phyloP scores from a whole-genome alignment of 192 early-diverging fungal species.

The Diversispora epigaea region DNA sequence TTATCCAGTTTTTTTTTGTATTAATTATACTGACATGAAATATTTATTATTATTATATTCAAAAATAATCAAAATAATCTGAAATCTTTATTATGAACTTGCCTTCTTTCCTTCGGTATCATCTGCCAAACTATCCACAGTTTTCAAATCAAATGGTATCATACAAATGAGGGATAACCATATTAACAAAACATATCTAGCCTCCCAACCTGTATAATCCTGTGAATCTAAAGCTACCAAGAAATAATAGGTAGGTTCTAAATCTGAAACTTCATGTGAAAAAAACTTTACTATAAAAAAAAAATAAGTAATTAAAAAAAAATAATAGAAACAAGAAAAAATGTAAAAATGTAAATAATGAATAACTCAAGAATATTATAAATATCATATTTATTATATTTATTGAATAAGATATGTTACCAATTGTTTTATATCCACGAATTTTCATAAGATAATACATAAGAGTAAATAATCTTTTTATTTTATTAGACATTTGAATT shows the following conservation, averaged over 20 bases:
- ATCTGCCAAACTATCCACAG: conserved; percentile 70
- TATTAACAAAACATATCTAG: conserved; percentile 78
- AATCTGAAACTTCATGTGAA: conserved; percentile 81
- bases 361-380: not conserved
- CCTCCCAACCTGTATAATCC: conserved; percentile 61
- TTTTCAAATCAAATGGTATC: conserved; percentile 92
- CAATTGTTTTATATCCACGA: conserved; percentile 85
- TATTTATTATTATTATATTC: not conserved
- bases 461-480: conserved; percentile 44
- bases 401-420: conserved; percentile 38
- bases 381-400: not conserved
- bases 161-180: conserved; percentile 95
- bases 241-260: conserved; percentile 86
- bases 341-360: not conserved
- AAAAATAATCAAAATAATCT: not conserved
- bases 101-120: conserved; percentile 35
- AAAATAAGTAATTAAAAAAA: too few relatives aligned
- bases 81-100: not conserved
- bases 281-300: conserved; percentile 76
- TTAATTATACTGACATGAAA: not conserved
- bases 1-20: not conserved
- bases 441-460: conserved; percentile 82
- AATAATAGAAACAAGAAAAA: too few relatives aligned
- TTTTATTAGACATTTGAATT: conserved; percentile 29
- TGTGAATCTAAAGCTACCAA: conserved; percentile 41